Evolutionary conservation across 192 early-diverging fungal species (phyloP).

Genomic region (Jimgerdemannia lactiflua): DNA sequence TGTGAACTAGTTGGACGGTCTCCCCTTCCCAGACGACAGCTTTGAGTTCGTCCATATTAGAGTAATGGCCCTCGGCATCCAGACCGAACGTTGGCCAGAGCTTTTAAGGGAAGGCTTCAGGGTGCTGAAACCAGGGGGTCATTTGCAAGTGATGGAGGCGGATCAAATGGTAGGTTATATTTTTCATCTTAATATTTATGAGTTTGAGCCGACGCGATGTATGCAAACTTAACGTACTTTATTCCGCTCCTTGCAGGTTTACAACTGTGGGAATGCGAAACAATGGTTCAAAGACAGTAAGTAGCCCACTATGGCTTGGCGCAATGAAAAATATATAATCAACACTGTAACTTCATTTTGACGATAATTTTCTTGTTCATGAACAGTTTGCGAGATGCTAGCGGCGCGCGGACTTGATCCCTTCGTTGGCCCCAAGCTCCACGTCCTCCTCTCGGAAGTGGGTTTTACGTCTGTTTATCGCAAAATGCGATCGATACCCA

Average conservation of each 20-base stretch:
- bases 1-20: constrained; percentile 4
- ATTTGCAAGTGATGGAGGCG: constrained; percentile 22
- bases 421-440: neutral
- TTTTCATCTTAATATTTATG: neutral
- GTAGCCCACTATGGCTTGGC: neutral
- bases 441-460: neutral
- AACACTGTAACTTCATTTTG: neutral
- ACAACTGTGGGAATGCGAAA: neutral
- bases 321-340: neutral
- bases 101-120: constrained; percentile 17
- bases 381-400: neutral
- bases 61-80: constrained; percentile 11
- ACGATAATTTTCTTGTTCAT: neutral
- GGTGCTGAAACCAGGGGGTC: constrained; percentile 23
- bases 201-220: too few relatives aligned
- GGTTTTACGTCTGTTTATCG: neutral
- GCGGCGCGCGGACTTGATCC: neutral
- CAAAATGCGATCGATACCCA: neutral
- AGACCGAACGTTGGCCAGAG: constrained; percentile 10
- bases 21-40: constrained; percentile 17
- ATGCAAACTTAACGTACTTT: neutral
- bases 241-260: neutral
- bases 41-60: constrained; percentile 32
- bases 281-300: neutral
- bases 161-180: constrained; percentile 19